A percentile compares a stretch with the other conserved stretches of the same genome.
phyloP scores from a whole-genome alignment of 2,329 filamentous ascomycete genomes.

The Neofusicoccum sp. region DNA sequence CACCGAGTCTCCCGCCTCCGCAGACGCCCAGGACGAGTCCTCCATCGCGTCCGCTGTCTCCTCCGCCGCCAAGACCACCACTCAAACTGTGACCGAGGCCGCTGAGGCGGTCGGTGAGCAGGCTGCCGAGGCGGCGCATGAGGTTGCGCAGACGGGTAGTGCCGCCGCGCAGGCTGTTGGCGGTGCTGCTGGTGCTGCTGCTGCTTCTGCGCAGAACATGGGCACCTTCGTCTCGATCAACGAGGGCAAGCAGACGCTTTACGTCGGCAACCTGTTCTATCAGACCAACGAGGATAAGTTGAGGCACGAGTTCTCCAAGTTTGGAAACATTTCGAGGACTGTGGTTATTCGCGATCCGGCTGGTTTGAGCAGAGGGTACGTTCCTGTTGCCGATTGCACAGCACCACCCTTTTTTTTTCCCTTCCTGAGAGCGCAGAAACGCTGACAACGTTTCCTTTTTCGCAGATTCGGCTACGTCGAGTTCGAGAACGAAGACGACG shows the following conservation, averaged over 20 bases:
- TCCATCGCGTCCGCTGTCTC: constrained; percentile 21
- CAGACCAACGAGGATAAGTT: constrained; percentile 66
- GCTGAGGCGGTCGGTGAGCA: constrained; percentile 22
- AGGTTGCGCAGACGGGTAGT: neutral
- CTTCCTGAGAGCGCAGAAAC: neutral
- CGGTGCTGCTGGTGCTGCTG: constrained; percentile 17
- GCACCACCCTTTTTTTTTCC: neutral
- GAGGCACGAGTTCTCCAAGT: constrained; percentile 60
- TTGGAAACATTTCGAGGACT: constrained; percentile 57
- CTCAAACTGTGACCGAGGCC: constrained; percentile 28
- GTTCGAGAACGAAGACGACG: constrained; percentile 57
- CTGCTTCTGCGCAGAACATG: constrained; percentile 16
- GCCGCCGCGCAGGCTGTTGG: constrained; percentile 31
- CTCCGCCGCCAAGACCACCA: constrained; percentile 29
- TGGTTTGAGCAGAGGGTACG: constrained; percentile 71
- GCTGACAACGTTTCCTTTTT: neutral
- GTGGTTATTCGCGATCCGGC: constrained; percentile 62
- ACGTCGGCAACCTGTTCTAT: constrained; percentile 71
- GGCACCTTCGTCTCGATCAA: constrained; percentile 15
- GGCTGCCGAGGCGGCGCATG: neutral
- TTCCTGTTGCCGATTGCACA: neutral
- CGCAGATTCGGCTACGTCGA: constrained; percentile 68
- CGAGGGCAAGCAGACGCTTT: constrained; percentile 49
- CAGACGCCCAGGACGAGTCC: constrained; percentile 16
- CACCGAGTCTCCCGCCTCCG: constrained; percentile 31